These are phyloP conservation scores for Punctularia strigosozonata DNA, from an alignment of 768 basidiomycete species.

Conservation along the genomic window DNA sequence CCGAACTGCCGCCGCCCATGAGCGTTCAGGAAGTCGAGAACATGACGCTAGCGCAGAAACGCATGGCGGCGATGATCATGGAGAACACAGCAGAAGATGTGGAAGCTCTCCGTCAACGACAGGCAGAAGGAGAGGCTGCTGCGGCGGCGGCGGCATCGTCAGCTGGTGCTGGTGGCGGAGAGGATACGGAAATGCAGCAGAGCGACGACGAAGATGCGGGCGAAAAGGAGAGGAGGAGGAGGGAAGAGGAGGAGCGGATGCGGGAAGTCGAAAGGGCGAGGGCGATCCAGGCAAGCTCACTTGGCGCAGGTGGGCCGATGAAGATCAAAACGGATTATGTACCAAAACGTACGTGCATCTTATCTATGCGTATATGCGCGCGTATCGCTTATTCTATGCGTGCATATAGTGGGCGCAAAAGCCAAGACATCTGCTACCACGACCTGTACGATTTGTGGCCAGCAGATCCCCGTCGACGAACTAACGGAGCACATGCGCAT, in stretches of 20 bases:
- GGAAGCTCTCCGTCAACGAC: slow-evolving; percentile 67
- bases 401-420: slow-evolving; percentile 50
- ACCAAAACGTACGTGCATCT: slow-evolving; percentile 60
- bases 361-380: background rate
- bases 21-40: slow-evolving; percentile 88
- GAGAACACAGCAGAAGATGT: slow-evolving; percentile 85
- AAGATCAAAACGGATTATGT: slow-evolving; percentile 96
- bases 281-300: slow-evolving; percentile 68
- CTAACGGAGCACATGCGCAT: slow-evolving; percentile 97
- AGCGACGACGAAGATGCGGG: slow-evolving; percentile 72
- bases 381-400: slow-evolving; percentile 3
- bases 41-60: slow-evolving; percentile 94
- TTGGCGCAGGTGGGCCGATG: slow-evolving; percentile 70
- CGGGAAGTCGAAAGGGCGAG: slow-evolving; percentile 67
- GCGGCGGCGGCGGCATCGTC: slow-evolving; percentile 71
- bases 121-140: slow-evolving; percentile 79
- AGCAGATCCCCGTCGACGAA: slow-evolving; percentile 92
- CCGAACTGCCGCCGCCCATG: slow-evolving; percentile 95
- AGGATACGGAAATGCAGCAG: slow-evolving; percentile 61
- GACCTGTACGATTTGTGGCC: slow-evolving; percentile 89
- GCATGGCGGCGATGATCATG: slow-evolving; percentile 98
- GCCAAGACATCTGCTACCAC: slow-evolving; percentile 55
- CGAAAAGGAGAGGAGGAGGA: slow-evolving; percentile 43
- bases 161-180: slow-evolving; percentile 52
- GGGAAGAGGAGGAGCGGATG: slow-evolving; percentile 60